A percentile compares a stretch with the other conserved stretches of the same genome.
Conservation (phyloP, 208 protist species). For the Leishmania major region DNA sequence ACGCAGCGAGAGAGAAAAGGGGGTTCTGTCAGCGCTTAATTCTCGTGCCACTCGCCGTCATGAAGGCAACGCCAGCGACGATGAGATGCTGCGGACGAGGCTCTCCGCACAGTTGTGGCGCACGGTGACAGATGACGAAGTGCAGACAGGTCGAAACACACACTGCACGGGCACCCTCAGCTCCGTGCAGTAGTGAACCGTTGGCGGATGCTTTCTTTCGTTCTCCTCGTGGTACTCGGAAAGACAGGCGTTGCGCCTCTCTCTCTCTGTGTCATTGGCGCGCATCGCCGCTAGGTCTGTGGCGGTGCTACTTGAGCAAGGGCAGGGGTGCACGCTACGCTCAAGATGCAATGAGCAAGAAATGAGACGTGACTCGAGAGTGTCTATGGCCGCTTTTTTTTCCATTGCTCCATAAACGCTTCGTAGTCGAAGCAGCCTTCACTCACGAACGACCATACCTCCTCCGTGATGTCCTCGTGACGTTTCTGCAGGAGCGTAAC, state of each 20-base stretch:
- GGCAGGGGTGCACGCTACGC: not conserved
- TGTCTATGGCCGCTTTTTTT: slow-evolving; percentile 26
- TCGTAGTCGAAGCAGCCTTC: slow-evolving; percentile 86
- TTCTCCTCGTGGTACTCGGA: not conserved
- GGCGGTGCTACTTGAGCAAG: not conserved
- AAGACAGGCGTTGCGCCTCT: not conserved
- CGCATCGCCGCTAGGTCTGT: not conserved
- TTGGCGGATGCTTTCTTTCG: not conserved
- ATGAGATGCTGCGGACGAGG: not conserved
- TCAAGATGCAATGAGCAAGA: not conserved
- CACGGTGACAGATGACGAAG: not conserved
- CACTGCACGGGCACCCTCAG: not conserved
- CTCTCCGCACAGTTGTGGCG: not conserved
- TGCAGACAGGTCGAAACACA: not conserved
- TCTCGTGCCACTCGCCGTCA: not conserved
- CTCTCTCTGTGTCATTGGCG: not conserved
- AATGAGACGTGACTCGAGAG: not conserved
- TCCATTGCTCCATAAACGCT: slow-evolving; percentile 71
- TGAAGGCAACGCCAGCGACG: not conserved
- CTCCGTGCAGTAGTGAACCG: not conserved
- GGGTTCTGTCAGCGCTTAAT: not conserved
- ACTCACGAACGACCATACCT: slow-evolving; percentile 83
- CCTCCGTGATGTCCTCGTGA: slow-evolving; percentile 71
- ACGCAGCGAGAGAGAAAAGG: not conserved
- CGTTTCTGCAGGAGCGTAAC: slow-evolving; percentile 52